A percentile compares a stretch with the other conserved stretches of the same genome.
Conservation (phyloP, 495 filamentous ascomycete species). For the Penicillium macrosclerotiorum region DNA sequence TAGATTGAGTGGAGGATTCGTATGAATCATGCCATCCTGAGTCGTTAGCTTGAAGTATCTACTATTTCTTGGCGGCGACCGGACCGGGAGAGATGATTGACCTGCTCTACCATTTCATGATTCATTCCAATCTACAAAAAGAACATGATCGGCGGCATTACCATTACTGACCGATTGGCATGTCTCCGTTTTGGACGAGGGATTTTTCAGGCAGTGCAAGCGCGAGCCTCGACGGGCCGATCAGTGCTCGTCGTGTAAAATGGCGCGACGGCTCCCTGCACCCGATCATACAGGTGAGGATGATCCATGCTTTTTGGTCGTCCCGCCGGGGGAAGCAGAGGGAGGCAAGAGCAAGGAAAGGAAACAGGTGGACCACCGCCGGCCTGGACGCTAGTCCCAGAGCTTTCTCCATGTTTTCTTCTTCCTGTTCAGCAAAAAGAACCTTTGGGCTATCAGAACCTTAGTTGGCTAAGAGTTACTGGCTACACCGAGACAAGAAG, state of each 20-base stretch:
- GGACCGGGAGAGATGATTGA: no score
- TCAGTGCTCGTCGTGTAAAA: not conserved
- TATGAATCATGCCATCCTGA: no score
- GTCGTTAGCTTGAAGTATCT: no score
- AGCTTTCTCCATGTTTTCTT: constrained; percentile 4
- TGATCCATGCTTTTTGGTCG: not conserved
- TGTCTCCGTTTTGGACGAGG: no score
- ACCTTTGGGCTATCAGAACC: constrained; percentile 2
- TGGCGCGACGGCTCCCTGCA: not conserved
- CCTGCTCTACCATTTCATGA: no score
- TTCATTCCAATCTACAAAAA: no score
- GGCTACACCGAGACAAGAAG: constrained; percentile 11
- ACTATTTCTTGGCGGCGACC: no score
- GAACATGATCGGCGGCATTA: no score
- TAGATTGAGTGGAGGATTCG: no score
- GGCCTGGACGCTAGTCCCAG: constrained; percentile 1
- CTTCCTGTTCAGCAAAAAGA: not conserved
- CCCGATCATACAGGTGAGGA: not conserved
- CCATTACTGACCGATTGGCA: no score
- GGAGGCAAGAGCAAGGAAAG: not conserved
- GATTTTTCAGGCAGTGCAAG: not conserved
- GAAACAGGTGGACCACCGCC: no score
- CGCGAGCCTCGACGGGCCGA: constrained; percentile 1
- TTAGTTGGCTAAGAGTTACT: not conserved
- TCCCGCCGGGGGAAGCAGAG: not conserved